These are phyloP conservation scores for Trichoderma sp. DNA, from an alignment of 2,329 filamentous ascomycete species.

Conservation along the genomic window DNA sequence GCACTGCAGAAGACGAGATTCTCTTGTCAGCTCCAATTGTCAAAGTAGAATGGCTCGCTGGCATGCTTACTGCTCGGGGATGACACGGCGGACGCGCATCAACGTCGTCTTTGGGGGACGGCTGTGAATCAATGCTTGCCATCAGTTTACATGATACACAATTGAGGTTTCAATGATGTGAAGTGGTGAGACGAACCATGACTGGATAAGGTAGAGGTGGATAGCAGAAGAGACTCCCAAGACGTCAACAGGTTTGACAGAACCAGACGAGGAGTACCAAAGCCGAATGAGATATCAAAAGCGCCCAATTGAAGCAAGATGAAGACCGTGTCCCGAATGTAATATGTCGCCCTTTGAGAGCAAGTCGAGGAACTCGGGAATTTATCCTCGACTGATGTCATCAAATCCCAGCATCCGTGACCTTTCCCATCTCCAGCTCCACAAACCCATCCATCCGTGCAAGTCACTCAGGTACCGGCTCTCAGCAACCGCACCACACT, in stretches of 20 bases:
- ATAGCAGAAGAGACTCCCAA: not conserved
- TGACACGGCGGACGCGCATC: conserved; percentile 79
- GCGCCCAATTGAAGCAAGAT: not conserved
- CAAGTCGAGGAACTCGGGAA: not conserved
- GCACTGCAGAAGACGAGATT: conserved; percentile 57
- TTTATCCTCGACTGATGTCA: conserved; percentile 20
- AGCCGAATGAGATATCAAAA: not conserved
- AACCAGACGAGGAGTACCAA: not conserved
- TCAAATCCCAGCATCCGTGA: not conserved
- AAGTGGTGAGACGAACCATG: conserved; percentile 13
- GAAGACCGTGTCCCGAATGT: not conserved
- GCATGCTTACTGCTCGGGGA: conserved; percentile 69
- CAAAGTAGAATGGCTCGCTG: too few relatives aligned
- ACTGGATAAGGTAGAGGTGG: not conserved
- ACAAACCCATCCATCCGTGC: not conserved
- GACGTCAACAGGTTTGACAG: not conserved
- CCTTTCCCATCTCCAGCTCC: not conserved
- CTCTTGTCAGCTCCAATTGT: not conserved
- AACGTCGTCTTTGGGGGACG: conserved; percentile 66
- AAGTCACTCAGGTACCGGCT: not conserved
- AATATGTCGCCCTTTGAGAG: not conserved
- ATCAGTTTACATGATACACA: not conserved
- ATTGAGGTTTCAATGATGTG: not conserved
- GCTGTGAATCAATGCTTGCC: conserved; percentile 17
- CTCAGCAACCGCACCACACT: too few relatives aligned